Evolutionary conservation across 2,329 filamentous ascomycete species (phyloP), one percentile per base, ranked within the genome.

Genomic region (Fusarium torulosum): DNA sequence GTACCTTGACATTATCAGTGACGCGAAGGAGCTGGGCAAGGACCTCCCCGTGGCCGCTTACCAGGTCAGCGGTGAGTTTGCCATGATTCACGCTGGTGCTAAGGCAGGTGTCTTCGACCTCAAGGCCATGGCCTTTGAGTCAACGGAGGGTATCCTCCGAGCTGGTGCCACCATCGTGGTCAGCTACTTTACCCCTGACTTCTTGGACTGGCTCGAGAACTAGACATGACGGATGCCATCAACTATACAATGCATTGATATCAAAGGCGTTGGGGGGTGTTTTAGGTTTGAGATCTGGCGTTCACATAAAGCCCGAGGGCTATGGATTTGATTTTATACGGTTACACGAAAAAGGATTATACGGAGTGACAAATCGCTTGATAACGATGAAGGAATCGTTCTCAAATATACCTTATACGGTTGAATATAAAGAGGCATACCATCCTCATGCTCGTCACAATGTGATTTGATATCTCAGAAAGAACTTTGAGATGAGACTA

Each of bases 41-140:
- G 94, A 98, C 78, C 85, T 98, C 79, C 96, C 96, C 3, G 86
- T 99, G 35, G 95, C 96, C 2, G 95, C 96, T 21, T 99, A 99
- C 79, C 96, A 99, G 79, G 96, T 99, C 60, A 96, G 92, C 74
- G 96, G 96, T 71, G 96, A 99, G 82, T 99, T 91, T 76, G 94
- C 96, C 68, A 98, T 98, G 96, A 96, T 99, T 52, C 93, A 97
- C 75, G 96, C 96, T 0, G 96, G 88, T 20, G 96, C 96, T 47
- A 97, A 97, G 79, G 95, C 96, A 2, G 96, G 96, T 6, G 96
- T 99, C 4, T 99, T 98, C 76, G 95, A 97, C 77, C 83, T 98
- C 75, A 96, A 95, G 82, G 84, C 90, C 6, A 97, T 97, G 92
- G 96, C 93, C 0, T 94, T 97, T 72, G 96, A 99, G 83, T 91